Conservation (phyloP, 2,329 filamentous ascomycete species). For the Penicillium sp. region DNA sequence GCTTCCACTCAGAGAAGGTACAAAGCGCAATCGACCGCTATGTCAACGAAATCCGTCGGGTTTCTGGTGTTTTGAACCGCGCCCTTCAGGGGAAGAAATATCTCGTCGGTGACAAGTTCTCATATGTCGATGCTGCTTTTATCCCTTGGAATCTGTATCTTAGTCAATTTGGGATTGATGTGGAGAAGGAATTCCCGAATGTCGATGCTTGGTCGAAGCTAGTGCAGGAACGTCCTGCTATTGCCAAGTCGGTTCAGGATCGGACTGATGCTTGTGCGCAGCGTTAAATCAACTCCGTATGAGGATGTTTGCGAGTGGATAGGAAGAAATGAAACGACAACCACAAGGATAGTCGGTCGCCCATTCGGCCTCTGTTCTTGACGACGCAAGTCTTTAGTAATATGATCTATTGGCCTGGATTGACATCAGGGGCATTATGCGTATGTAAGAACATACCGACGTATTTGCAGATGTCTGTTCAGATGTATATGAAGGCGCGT, state of each 20-base stretch:
- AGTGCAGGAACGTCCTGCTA: constrained; percentile 26
- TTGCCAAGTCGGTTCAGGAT: constrained; percentile 22
- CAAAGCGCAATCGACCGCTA: constrained; percentile 47
- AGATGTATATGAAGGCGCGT: too few species aligned
- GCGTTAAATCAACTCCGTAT: background rate
- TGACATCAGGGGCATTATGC: too few species aligned
- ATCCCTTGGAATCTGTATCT: constrained; percentile 33
- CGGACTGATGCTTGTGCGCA: constrained; percentile 10
- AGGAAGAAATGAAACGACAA: background rate
- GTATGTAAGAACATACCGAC: too few species aligned
- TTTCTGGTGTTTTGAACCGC: constrained; percentile 45
- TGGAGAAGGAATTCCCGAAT: constrained; percentile 30
- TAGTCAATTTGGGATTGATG: constrained; percentile 17
- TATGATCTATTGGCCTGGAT: too few species aligned
- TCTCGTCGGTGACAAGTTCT: constrained; percentile 44
- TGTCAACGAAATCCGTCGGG: constrained; percentile 44
- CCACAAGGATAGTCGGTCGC: too few species aligned
- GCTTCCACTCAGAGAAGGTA: constrained; percentile 44
- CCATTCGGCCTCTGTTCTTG: too few species aligned
- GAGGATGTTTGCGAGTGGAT: background rate
- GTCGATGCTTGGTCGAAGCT: constrained; percentile 31
- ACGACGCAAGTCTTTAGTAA: too few species aligned
- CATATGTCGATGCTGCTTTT: constrained; percentile 45
- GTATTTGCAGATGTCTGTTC: too few species aligned
- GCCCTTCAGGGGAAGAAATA: constrained; percentile 38